Conservation (phyloP, 208 protist species). For the Crithidia sp. region DNA sequence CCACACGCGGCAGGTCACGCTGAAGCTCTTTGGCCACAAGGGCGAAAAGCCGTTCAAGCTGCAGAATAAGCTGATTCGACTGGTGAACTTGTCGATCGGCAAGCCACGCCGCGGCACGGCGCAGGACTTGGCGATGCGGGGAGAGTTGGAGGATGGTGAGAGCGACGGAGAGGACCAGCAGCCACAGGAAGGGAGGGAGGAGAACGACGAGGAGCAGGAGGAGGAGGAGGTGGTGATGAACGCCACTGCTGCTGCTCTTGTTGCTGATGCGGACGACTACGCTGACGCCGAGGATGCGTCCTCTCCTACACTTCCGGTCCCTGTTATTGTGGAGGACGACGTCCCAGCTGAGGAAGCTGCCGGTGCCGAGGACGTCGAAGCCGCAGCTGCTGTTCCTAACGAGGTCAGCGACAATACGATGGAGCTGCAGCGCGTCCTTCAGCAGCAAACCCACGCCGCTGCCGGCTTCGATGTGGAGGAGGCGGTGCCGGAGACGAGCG, state of each 20-base stretch:
- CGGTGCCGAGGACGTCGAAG: neutral
- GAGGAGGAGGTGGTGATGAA: neutral
- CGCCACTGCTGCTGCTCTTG: neutral
- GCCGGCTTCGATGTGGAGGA: constrained; percentile 42
- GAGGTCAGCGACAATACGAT: constrained; percentile 5
- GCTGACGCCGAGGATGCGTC: too few species aligned
- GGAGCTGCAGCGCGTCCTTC: constrained; percentile 27
- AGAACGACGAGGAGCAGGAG: constrained; percentile 3
- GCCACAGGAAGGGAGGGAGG: constrained; percentile 13
- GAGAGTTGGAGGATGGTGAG: neutral
- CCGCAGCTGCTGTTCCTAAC: neutral
- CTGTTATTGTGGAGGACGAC: neutral
- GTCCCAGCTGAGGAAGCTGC: neutral
- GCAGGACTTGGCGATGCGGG: constrained; percentile 25
- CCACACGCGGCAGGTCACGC: constrained; percentile 51
- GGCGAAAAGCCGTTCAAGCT: constrained; percentile 85
- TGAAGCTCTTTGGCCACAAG: constrained; percentile 84
- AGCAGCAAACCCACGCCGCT: constrained; percentile 33
- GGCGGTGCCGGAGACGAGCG: constrained; percentile 25
- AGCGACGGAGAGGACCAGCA: neutral
- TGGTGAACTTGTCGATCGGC: constrained; percentile 84
- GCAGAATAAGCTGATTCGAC: constrained; percentile 84
- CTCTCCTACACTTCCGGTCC: neutral
- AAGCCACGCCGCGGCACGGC: constrained; percentile 50
- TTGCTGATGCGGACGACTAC: too few species aligned